Evolutionary conservation across 2,329 filamentous ascomycete species (phyloP), one percentile per base, ranked within the genome.

Genomic region (Emmonsiellopsis sp.): DNA sequence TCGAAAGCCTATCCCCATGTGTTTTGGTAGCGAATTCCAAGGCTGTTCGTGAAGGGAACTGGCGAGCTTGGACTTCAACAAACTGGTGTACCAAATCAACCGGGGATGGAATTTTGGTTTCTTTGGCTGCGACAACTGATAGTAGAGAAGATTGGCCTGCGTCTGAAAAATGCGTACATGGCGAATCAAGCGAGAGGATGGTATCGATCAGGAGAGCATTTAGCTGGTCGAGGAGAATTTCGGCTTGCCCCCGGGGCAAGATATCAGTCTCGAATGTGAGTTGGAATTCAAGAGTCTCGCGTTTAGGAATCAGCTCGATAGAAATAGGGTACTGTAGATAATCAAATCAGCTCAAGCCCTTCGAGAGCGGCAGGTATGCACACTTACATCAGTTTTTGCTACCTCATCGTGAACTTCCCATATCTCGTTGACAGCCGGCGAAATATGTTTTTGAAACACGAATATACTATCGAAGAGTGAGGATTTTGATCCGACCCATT

Each of bases 391-490:
- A 2, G 87, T 81, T 1, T 77, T 80, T 5, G 86, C 85, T 50
- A 80, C 73, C 55, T 95, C 89, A 13, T 81, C 73, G 1, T 81
- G 57, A 0, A 87, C 58, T 6, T 73, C 72, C 85, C 87, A 94
- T 0, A 76, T 70, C 3, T 64, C 43, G 1, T 66, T 53, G 13
- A 60, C 51, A 1, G 60, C 56, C 47, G 37, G 55, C 52, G 37
- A 15, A 50, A 70, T 59, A 54, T 75, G 63, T 58, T 87, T 88
- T 63, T 95, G 91, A 63, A 90, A 92, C 0, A 89, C 86, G 55
- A 96, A 82, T 1, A 96, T 75, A 0, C 89, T 92, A 63, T 96
- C 90, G 60, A 96, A 95, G 0, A 93, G 74, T 0, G 79, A 73
- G 6, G 80, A 77, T 26, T 85, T 81, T 0, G 84, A 74, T 54